These are phyloP conservation scores for Sclerotinia sclerotiorum DNA, from an alignment of 2,329 filamentous ascomycete species.

Conservation along the genomic window DNA sequence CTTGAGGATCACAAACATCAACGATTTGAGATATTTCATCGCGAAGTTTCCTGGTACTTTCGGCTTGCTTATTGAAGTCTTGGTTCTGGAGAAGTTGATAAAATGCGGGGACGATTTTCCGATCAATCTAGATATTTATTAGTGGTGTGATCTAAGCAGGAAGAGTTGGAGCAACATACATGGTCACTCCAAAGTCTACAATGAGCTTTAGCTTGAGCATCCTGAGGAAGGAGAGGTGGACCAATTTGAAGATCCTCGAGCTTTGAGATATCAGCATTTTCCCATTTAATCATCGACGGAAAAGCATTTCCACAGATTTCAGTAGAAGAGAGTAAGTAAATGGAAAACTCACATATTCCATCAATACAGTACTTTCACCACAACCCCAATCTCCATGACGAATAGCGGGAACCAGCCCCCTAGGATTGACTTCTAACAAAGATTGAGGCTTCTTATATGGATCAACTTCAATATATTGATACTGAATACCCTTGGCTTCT, in stretches of 20 bases:
- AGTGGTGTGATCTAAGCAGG: background rate
- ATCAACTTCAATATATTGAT: slow-evolving; percentile 85
- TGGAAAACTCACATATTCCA: slow-evolving; percentile 70
- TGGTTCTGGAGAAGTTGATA: slow-evolving; percentile 70
- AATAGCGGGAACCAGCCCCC: slow-evolving; percentile 74
- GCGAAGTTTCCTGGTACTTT: slow-evolving; percentile 61
- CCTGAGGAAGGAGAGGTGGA: slow-evolving; percentile 61
- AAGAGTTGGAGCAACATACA: slow-evolving; percentile 47
- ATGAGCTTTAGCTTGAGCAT: slow-evolving; percentile 66
- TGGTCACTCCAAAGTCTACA: slow-evolving; percentile 81
- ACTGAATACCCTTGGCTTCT: slow-evolving; percentile 73
- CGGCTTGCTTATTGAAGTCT: slow-evolving; percentile 56
- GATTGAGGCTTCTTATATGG: slow-evolving; percentile 72
- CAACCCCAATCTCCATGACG: slow-evolving; percentile 78
- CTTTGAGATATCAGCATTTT: slow-evolving; percentile 42
- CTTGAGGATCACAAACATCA: slow-evolving; percentile 40
- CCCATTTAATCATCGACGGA: background rate
- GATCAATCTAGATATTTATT: slow-evolving; percentile 60
- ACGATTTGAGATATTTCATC: slow-evolving; percentile 56
- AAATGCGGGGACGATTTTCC: slow-evolving; percentile 73
- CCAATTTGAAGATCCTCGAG: slow-evolving; percentile 70
- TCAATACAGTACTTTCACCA: slow-evolving; percentile 76
- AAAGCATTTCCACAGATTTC: background rate
- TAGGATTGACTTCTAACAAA: slow-evolving; percentile 72
- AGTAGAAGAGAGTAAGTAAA: background rate